Evolutionary conservation across 2,329 filamentous ascomycete species (phyloP).

Genomic region (Penicillium brasilianum): DNA sequence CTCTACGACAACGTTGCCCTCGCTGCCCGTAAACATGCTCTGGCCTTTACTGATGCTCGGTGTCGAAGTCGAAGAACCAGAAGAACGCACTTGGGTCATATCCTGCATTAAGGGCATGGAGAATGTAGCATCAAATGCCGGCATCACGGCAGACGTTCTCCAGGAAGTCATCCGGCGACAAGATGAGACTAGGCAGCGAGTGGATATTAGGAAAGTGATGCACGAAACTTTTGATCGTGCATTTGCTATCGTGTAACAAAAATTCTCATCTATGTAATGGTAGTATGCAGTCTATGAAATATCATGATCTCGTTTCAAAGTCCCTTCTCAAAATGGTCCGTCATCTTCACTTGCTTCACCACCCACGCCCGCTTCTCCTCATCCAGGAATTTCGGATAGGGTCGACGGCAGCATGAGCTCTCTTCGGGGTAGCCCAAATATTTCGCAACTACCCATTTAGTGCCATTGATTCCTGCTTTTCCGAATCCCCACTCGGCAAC

Average conservation of each 20-base stretch:
- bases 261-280: constrained; percentile 4
- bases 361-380: constrained; percentile 55
- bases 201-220: constrained; percentile 47
- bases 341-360: constrained; percentile 16
- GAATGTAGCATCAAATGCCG: constrained; percentile 47
- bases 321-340: constrained; percentile 3
- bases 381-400: constrained; percentile 58
- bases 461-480: constrained; percentile 65
- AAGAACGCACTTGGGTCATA: constrained; percentile 58
- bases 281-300: constrained; percentile 13
- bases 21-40: constrained; percentile 61
- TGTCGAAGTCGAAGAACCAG: constrained; percentile 57
- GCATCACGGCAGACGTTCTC: constrained; percentile 46
- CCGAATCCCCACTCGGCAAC: constrained; percentile 62
- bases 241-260: constrained; percentile 59
- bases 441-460: constrained; percentile 64
- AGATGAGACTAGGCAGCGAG: constrained; percentile 41
- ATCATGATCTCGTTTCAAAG: constrained; percentile 7
- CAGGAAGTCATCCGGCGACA: constrained; percentile 47
- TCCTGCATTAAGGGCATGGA: constrained; percentile 52
- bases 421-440: constrained; percentile 57
- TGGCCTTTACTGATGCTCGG: constrained; percentile 64
- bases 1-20: constrained; percentile 45
- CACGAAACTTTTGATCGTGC: constrained; percentile 56
- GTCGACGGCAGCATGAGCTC: constrained; percentile 59